phyloP scores from a whole-genome alignment of 352 stramenopile species.

The Ophiocytium majus region DNA sequence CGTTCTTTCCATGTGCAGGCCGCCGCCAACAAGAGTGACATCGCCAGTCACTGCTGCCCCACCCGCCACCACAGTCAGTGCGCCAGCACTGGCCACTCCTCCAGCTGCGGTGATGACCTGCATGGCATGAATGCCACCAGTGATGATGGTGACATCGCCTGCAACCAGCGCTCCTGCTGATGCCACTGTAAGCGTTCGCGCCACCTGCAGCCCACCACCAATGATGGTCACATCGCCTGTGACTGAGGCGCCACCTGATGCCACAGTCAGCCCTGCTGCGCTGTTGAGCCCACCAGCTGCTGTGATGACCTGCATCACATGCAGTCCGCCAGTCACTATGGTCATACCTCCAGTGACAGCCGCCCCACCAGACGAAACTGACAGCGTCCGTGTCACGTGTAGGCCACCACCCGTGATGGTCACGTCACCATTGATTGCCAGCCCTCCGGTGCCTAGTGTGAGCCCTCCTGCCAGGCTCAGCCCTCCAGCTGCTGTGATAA shows the following conservation, averaged over 20 bases:
- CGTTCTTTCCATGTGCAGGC: background rate
- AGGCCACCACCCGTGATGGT: too few species aligned
- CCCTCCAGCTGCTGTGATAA: too few species aligned
- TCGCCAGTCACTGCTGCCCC: background rate
- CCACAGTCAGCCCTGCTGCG: slow-evolving; percentile 30
- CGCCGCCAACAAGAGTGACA: background rate
- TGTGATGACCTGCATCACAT: too few species aligned
- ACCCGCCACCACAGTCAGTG: background rate
- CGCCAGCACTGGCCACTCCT: background rate
- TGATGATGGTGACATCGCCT: background rate
- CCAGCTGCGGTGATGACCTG: background rate
- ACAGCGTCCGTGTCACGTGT: too few species aligned
- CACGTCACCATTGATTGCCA: too few species aligned
- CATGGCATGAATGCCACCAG: background rate
- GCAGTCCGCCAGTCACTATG: too few species aligned
- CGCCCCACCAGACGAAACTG: too few species aligned
- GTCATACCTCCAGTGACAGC: too few species aligned
- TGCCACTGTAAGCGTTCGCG: background rate
- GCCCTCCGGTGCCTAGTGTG: too few species aligned
- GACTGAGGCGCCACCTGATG: background rate
- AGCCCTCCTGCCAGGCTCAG: too few species aligned
- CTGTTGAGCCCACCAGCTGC: too few species aligned
- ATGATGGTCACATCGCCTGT: background rate
- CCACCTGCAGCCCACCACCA: too few species aligned
- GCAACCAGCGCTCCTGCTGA: background rate